Evolutionary conservation across 2,329 filamentous ascomycete species (phyloP), one percentile per base, ranked within the genome.

Genomic region (Biscogniauxia marginata): DNA sequence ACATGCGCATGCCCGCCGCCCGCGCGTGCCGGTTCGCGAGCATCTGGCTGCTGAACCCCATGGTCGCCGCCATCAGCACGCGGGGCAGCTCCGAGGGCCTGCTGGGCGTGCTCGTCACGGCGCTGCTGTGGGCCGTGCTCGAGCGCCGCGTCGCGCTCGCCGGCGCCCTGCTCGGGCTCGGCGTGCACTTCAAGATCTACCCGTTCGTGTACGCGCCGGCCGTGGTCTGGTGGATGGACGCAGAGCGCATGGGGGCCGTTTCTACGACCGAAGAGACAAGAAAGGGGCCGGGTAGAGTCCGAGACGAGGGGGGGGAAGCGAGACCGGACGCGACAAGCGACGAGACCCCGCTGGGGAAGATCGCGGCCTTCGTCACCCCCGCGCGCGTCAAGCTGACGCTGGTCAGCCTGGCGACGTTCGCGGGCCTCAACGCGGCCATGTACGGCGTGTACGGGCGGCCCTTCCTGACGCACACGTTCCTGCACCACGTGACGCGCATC

Each of bases 181-280:
- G 85, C 1, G 93, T 98, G 22, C 95, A 99, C 75, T 96, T 99
- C 76, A 99, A 99, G 80, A 98, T 99, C 59, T 99, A 99, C 68
- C 95, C 95, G 0, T 96, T 98, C 73, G 91, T 99, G 58, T 99
- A 99, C 73, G 93, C 90, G 1, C 84, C 87, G 0, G 86, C 88
- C 3, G 87, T 95, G 45, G 73, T 91, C 4, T 92, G 88, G 87
- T 93, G 88, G 88, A 84, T 93, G 76, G 89, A 90, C 63, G 75
- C 75, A 2, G 79, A 82, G 60, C 73, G 71, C 22, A 71, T 83
- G 56, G 65, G 68, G 7, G 7, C 8, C n/a, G n/a, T n/a, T n/a
- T n/a, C n/a, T n/a, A n/a, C n/a, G n/a, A n/a, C n/a, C n/a, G n/a
- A n/a, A n/a, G n/a, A n/a, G 44, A 8, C 22, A 18, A 6, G 3